Percentiles rank a stretch among this genome's conserved stretches.
Evolutionary conservation across 1,139 yeast genomes (phyloP).

Genomic region (Spathaspora sp.): DNA sequence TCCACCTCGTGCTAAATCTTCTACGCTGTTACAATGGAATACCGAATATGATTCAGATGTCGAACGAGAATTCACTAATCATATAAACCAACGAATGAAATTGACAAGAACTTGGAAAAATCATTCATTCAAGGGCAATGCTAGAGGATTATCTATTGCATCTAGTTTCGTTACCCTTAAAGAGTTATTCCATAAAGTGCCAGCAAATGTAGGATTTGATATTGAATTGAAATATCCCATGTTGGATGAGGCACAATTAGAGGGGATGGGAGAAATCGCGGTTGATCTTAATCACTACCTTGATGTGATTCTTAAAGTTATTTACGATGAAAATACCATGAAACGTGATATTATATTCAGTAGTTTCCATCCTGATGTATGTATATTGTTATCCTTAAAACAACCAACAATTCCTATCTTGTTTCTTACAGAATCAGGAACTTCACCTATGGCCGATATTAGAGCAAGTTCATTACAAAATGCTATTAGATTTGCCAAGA

Average conservation of each 20-base stretch:
- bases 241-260: conserved; percentile 89
- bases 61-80: conserved; percentile 38
- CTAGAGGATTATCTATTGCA: conserved; percentile 86
- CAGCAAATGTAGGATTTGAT: conserved; percentile 85
- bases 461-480: conserved; percentile 87
- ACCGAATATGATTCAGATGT: conserved; percentile 32
- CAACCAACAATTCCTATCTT: conserved; percentile 92
- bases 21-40: conserved; percentile 35
- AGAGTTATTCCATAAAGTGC: conserved; percentile 80
- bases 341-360: conserved; percentile 90
- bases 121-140: conserved; percentile 88
- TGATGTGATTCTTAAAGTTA: conserved; percentile 77
- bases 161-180: conserved; percentile 87
- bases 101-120: conserved; percentile 84
- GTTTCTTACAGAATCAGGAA: conserved; percentile 87
- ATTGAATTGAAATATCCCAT: conserved; percentile 95
- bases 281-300: conserved; percentile 85
- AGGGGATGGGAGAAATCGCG: conserved; percentile 84
- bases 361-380: conserved; percentile 93
- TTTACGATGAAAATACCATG: conserved; percentile 69
- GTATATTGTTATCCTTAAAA: conserved; percentile 80
- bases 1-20: conserved; percentile 32
- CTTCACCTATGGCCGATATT: conserved; percentile 79
- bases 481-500: conserved; percentile 86
- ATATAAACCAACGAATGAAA: conserved; percentile 68